These are phyloP conservation scores for Corylus avellana DNA, from an alignment of 306 rosid species.

Conservation along the genomic window DNA sequence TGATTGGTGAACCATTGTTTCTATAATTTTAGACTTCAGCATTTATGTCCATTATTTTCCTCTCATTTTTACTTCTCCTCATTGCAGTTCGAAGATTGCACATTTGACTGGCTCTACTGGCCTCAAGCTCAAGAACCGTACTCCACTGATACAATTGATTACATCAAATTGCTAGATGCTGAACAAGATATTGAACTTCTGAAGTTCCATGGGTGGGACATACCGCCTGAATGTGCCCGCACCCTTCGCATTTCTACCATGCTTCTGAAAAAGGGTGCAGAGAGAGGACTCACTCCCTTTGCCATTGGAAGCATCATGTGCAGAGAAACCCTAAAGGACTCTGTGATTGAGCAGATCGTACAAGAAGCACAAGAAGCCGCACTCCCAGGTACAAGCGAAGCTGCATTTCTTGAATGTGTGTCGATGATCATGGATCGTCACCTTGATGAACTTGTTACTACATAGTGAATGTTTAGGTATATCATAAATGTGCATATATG, in stretches of 20 bases:
- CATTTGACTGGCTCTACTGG: slow-evolving; percentile 80
- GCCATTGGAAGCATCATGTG: slow-evolving; percentile 66
- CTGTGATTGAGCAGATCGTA: slow-evolving; percentile 57
- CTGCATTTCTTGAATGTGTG: slow-evolving; percentile 49
- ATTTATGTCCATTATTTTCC: slow-evolving; percentile 8
- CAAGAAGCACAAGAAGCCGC: slow-evolving; percentile 52
- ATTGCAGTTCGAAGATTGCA: slow-evolving; percentile 74
- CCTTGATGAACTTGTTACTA: slow-evolving; percentile 38
- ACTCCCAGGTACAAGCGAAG: slow-evolving; percentile 48
- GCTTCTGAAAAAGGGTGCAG: slow-evolving; percentile 71
- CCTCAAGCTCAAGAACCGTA: slow-evolving; percentile 65
- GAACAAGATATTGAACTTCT: slow-evolving; percentile 60
- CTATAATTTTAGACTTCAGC: too few relatives aligned
- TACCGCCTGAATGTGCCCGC: slow-evolving; percentile 49
- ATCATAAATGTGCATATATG: neutral
- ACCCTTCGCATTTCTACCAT: slow-evolving; percentile 54
- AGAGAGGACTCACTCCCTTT: slow-evolving; percentile 62
- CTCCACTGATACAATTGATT: slow-evolving; percentile 50
- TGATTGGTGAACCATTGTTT: too few relatives aligned
- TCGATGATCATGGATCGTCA: slow-evolving; percentile 51
- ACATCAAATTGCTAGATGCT: slow-evolving; percentile 58
- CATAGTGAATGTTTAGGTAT: neutral
- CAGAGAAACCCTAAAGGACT: slow-evolving; percentile 54
- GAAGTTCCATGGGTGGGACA: slow-evolving; percentile 68
- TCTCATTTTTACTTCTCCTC: slow-evolving; percentile 1